phyloP scores from a whole-genome alignment of 345 rosid species.

The Salix viminalis region DNA sequence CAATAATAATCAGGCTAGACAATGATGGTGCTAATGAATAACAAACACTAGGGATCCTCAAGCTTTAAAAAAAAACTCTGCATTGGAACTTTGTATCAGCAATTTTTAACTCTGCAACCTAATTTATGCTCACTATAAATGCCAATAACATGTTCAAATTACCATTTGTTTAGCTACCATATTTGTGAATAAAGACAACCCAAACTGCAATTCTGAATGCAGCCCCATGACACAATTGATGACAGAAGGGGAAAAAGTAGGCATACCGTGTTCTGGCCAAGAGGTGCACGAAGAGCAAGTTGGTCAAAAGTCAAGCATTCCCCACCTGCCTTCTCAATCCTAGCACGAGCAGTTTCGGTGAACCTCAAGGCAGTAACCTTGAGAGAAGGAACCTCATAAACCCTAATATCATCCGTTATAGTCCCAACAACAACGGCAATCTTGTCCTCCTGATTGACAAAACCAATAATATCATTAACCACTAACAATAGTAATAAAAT shows the following conservation, averaged over 20 bases:
- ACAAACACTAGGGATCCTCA: neutral
- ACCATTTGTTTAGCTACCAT: no score
- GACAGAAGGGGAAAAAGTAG: neutral
- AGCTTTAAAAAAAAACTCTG: neutral
- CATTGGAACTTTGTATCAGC: neutral
- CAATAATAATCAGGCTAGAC: neutral
- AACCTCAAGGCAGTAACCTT: slow-evolving; percentile 86
- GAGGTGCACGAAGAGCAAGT: slow-evolving; percentile 85
- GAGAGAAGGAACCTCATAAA: slow-evolving; percentile 72
- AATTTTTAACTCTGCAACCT: no score
- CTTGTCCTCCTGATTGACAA: slow-evolving; percentile 53
- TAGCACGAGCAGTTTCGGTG: slow-evolving; percentile 89
- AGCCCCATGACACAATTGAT: neutral
- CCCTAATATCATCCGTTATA: slow-evolving; percentile 76
- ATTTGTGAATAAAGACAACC: no score
- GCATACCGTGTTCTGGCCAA: slow-evolving; percentile 89
- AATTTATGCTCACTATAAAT: no score
- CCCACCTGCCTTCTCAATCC: slow-evolving; percentile 99
- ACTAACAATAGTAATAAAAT: neutral
- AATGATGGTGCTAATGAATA: neutral
- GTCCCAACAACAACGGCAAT: slow-evolving; percentile 86
- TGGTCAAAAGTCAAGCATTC: slow-evolving; percentile 94
- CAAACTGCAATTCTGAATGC: neutral
- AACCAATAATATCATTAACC: neutral
- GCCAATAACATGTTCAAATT: no score